Evolutionary conservation across 148 eudicot genomes (phyloP), one percentile per base, ranked within the genome.

Genomic region (Polygonum maritimum): DNA sequence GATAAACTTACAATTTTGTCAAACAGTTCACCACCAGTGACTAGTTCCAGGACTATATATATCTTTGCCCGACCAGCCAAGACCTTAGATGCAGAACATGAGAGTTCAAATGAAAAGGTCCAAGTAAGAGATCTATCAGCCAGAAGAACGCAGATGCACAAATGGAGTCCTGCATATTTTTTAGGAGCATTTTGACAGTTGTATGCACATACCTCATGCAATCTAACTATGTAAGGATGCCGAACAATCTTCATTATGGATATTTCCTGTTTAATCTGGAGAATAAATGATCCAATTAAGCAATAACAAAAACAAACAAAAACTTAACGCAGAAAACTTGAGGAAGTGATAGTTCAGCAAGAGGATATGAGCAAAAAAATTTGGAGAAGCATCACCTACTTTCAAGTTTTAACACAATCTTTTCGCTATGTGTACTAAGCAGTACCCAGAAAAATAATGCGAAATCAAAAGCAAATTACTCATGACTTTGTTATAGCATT

Each of bases 221-320:
- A 83, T 82, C 90, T 83, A 51, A 96, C 98, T 77, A 96, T 89
- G 79, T 81, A 84, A 45, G 99, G 98, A 87, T 96, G 98, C 65
- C 98, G 85, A 76, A 89, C 98, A 80, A 96, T 89, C 89, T 92
- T 96, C 99, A 96, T 96, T 73, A 92, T 91, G 16, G 99, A 96
- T 74, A 96, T 96, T 82, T 96, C 99, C 80, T 91, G 83, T 80
- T 91, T 96, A 72, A 96, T 96, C 99, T 92, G 93, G 31, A 79
- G 77, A 83, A 33, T 70, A 83, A 76, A 74, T 38, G 55, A 84
- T 57, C 54, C 19, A 76, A 33, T 54, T 13, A 74, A 58, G 74
- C 39, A 58, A 41, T 45, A 51, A 48, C 22, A 52, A 49, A 49
- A n/a, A n/a, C 55, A 49, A 5, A 49, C 55, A 49, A 51, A 4